phyloP scores from a whole-genome alignment of 257 asterid genomes.

The Marsdenia floribunda region DNA sequence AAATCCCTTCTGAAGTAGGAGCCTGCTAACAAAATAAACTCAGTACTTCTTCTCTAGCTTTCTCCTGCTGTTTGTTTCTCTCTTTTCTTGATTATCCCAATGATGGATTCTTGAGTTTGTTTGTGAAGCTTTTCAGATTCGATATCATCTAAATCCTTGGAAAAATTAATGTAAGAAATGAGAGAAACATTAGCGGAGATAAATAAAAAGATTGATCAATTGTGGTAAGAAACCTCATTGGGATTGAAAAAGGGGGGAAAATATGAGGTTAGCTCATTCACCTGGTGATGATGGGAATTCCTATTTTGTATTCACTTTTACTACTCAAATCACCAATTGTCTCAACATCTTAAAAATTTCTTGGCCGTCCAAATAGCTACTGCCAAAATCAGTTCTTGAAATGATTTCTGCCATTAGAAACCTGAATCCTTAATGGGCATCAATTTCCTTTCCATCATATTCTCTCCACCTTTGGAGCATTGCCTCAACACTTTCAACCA shows the following conservation, averaged over 20 bases:
- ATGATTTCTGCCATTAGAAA: too few species aligned
- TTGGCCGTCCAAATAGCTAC: slow-evolving; percentile 52
- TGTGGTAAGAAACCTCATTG: neutral
- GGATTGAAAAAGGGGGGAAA: too few species aligned
- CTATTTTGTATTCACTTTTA: slow-evolving; percentile 4
- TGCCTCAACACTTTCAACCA: slow-evolving; percentile 39
- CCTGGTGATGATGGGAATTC: neutral
- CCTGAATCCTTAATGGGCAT: too few species aligned
- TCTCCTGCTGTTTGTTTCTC: slow-evolving; percentile 40
- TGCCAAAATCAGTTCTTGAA: slow-evolving; percentile 62
- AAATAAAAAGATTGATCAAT: neutral
- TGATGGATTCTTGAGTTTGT: slow-evolving; percentile 37
- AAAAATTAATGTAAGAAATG: neutral
- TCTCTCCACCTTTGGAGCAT: too few species aligned
- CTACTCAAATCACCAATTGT: slow-evolving; percentile 14
- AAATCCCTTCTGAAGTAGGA: slow-evolving; percentile 19
- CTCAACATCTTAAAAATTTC: slow-evolving; percentile 38
- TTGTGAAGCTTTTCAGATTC: slow-evolving; percentile 47
- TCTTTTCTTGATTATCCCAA: slow-evolving; percentile 40
- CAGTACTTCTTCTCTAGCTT: slow-evolving; percentile 31
- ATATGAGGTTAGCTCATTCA: neutral
- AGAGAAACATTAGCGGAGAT: neutral
- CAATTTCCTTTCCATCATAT: too few species aligned
- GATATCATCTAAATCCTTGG: slow-evolving; percentile 34
- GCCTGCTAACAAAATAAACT: slow-evolving; percentile 1